Evolutionary conservation across 176 grass and related monocot species (phyloP).

Genomic region (Ampelocalamus luodianensis): DNA sequence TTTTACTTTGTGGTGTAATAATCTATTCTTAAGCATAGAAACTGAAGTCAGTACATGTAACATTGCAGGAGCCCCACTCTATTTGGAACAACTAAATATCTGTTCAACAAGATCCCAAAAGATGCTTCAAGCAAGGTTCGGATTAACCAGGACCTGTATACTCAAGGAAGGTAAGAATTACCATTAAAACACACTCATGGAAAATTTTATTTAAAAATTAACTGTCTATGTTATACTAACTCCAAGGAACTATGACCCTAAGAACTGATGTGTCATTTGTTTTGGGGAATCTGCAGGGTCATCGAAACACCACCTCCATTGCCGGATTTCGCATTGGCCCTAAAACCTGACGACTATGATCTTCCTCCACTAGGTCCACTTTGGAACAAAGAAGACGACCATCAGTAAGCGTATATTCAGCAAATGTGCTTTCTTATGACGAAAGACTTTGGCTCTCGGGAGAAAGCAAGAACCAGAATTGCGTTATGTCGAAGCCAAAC

Average conservation of each 20-base stretch:
- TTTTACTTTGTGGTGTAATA: background rate
- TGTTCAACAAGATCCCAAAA: constrained; percentile 92
- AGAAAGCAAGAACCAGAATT: constrained; percentile 31
- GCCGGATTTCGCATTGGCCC: constrained; percentile 88
- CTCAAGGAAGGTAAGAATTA: constrained; percentile 82
- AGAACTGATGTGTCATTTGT: constrained; percentile 30
- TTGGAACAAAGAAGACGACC: constrained; percentile 68
- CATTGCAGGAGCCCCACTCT: constrained; percentile 74
- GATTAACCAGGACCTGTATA: constrained; percentile 92
- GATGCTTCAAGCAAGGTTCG: constrained; percentile 87
- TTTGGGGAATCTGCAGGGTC: constrained; percentile 55
- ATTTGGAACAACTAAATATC: constrained; percentile 87
- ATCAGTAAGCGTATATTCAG: constrained; percentile 29
- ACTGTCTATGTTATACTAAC: background rate
- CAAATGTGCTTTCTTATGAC: constrained; percentile 32
- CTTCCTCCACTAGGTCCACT: constrained; percentile 71
- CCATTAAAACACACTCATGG: background rate
- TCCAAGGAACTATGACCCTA: background rate
- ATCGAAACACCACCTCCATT: constrained; percentile 69
- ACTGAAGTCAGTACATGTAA: constrained; percentile 42
- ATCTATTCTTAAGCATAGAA: background rate
- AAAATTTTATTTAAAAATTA: background rate
- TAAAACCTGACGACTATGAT: constrained; percentile 90
- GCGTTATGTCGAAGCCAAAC: constrained; percentile 28
- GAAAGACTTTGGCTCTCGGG: constrained; percentile 8